Percentiles rank a stretch among this genome's conserved stretches.
These are phyloP conservation scores for Hyaloscypha finlandica DNA, from an alignment of 495 filamentous ascomycete species.

Conservation along the genomic window DNA sequence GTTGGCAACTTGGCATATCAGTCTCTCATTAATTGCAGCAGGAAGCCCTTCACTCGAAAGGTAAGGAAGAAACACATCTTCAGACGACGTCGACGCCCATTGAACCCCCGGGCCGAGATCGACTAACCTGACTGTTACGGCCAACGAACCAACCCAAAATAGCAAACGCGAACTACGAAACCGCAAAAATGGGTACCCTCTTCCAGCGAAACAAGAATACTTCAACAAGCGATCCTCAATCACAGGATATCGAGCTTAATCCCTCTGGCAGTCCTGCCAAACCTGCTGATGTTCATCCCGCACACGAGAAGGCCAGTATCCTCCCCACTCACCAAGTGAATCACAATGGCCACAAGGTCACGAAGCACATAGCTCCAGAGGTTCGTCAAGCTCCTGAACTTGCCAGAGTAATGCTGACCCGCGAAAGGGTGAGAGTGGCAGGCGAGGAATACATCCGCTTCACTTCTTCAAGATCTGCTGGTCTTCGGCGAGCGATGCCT, in stretches of 20 bases:
- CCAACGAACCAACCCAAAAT: neutral
- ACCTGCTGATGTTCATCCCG: neutral
- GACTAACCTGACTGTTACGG: neutral
- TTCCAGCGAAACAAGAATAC: neutral
- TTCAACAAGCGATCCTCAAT: neutral
- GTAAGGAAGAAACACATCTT: neutral
- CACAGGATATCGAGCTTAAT: neutral
- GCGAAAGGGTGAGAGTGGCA: slow-evolving; percentile 56
- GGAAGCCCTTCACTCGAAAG: neutral
- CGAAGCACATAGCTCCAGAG: slow-evolving; percentile 14
- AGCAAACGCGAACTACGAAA: neutral
- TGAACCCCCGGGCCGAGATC: neutral
- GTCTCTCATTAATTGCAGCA: neutral
- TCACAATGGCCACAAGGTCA: slow-evolving; percentile 20
- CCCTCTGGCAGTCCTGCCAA: neutral
- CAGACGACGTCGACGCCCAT: neutral
- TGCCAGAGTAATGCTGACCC: neutral
- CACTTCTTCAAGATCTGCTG: slow-evolving; percentile 64
- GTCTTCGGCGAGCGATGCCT: slow-evolving; percentile 29
- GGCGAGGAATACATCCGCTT: slow-evolving; percentile 60
- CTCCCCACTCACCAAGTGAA: slow-evolving; percentile 15
- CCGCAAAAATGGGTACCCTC: neutral
- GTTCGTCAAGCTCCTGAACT: neutral
- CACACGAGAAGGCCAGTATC: slow-evolving; percentile 4
- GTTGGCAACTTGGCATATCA: neutral